Evolutionary conservation across 768 basidiomycete species (phyloP).

Genomic region (Hypholoma sublateritium): DNA sequence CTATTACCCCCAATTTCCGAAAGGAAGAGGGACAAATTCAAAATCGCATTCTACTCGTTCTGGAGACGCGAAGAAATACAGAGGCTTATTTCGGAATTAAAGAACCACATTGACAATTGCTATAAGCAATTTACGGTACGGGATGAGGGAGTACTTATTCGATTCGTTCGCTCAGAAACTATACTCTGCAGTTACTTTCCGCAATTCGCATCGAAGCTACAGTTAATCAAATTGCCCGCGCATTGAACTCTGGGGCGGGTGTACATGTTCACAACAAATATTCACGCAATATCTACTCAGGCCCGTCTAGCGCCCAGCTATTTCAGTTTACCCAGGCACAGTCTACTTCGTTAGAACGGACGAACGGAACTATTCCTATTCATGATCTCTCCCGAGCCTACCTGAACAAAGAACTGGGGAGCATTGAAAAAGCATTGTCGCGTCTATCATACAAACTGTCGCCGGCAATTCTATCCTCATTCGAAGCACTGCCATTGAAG

Average conservation of each 20-base stretch:
- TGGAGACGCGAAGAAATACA: not conserved
- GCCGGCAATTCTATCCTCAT: not conserved
- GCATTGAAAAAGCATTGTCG: not conserved
- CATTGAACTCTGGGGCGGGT: not conserved
- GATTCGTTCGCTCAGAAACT: not conserved
- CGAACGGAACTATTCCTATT: not conserved
- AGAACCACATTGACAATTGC: constrained; percentile 1
- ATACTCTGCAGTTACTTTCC: not conserved
- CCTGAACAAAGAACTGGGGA: not conserved
- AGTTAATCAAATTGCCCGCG: not conserved
- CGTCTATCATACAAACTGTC: not conserved
- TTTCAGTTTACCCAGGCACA: not conserved
- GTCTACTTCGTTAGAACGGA: not conserved
- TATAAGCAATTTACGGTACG: not conserved
- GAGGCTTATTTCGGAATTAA: not conserved
- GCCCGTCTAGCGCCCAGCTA: not conserved
- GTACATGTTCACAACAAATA: not conserved
- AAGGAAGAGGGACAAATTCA: not conserved
- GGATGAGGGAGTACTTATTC: not conserved
- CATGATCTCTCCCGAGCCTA: not conserved
- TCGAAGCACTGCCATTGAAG: not conserved
- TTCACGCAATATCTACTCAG: not conserved
- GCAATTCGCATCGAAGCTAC: not conserved
- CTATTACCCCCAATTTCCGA: not conserved
- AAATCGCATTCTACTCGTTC: not conserved